phyloP scores from a whole-genome alignment of 192 early-diverging fungal species.

The Entrophospora sp. region DNA sequence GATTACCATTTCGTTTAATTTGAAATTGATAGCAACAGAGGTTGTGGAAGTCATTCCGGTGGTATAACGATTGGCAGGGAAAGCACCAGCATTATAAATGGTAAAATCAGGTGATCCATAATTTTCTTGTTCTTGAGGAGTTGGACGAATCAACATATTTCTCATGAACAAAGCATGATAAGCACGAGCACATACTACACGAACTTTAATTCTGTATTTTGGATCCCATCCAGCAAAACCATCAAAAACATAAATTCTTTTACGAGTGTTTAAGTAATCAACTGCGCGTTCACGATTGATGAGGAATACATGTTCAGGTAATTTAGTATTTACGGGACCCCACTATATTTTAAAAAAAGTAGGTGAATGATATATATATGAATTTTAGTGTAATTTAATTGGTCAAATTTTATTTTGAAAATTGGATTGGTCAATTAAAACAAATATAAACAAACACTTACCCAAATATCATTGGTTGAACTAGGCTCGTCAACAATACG shows the following conservation, averaged over 20 bases:
- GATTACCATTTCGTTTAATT: conserved; percentile 93
- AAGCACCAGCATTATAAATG: conserved; percentile 92
- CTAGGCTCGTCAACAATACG: conserved; percentile 89
- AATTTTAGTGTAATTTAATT: no score
- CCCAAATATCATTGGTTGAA: conserved; percentile 85
- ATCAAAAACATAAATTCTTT: conserved; percentile 91
- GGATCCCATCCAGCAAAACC: conserved; percentile 98
- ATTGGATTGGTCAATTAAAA: no score
- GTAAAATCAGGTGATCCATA: conserved; percentile 97
- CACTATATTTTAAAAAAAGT: no score
- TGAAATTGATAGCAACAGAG: conserved; percentile 87
- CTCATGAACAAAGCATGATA: conserved; percentile 97
- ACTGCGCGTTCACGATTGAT: conserved; percentile 93
- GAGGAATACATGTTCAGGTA: conserved; percentile 71
- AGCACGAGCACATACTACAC: conserved; percentile 90
- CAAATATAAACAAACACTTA: no score
- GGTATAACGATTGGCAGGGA: conserved; percentile 90
- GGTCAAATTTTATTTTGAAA: no score
- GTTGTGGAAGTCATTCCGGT: conserved; percentile 94
- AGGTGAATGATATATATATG: no score
- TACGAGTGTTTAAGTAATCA: conserved; percentile 94
- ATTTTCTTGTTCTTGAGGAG: conserved; percentile 75
- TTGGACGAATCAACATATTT: conserved; percentile 98
- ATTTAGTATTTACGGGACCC: conserved; percentile 95
- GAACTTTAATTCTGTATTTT: conserved; percentile 96